Base-by-base conservation (phyloP, 2,329 filamentous ascomycete species). In the Nemania diffusa region DNA sequence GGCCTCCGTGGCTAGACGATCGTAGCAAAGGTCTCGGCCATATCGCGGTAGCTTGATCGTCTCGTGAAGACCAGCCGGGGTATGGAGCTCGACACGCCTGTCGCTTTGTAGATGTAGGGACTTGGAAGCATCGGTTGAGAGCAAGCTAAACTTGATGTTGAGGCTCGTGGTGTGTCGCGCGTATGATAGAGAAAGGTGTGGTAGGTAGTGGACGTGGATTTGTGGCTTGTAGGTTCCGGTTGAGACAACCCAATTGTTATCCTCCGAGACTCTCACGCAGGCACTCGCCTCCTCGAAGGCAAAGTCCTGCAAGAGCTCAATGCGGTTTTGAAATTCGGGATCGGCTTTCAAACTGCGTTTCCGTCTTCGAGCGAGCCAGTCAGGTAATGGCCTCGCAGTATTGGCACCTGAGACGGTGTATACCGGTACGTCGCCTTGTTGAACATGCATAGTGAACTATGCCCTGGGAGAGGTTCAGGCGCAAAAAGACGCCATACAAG, bases 211-310 rank as follows among this genome's bases (percentile, higher is more conserved):
- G n/a, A 93, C 91, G 77, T 98, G 96, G 66, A 98, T 97, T 79
- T 97, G 93, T 1, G 92, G 90, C 76, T 92, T 78, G 62, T 78
- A 91, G 61, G 88, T 90, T 83, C 93, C 94, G 59, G 94, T 97
- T 75, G 92, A 97, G 92, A 97, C 96, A 46, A 96, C 89, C 94
- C 96, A 99, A 78, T 98, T 91, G 56, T 95, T 95, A 87, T 99
- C 96, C 65, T 97, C 94, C 74, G 93, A 97, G 24, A 70, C 88
- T 57, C 93, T 88, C 70, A 99, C 89, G 78, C 95, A 97, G 73
- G 91, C 89, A 77, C 94, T 97, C 46, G 97, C 95, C 81, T 97
- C 94, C 59, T 97, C 94, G 75, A 99, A 98, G 77, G 97, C 94
- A 79, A 99, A 99, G 78, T 99, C 96, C 76, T 99, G 96, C 42